Base-by-base conservation (phyloP, 1,284 basidiomycete species). In the Fomitiporia mediterranea region DNA sequence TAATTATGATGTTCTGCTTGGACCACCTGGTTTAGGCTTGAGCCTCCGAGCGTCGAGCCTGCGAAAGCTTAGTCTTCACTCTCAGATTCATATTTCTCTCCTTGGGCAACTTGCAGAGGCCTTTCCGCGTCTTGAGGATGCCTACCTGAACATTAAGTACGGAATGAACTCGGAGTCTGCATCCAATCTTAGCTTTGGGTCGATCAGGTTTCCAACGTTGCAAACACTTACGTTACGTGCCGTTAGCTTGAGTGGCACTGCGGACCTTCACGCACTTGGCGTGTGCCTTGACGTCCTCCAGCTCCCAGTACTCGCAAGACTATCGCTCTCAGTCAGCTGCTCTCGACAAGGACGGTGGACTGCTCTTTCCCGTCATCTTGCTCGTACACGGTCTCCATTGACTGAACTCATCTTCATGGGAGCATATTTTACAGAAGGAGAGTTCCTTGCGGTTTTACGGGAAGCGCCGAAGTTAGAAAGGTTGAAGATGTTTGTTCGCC, bases 61-160 rank as follows among this genome's bases (percentile, higher is more conserved):
- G 5, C 49, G 49, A 9, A 51, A 38, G 23, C 25, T 51, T 27
- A 39, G 6, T 6, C 21, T 51, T 8, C 34, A 37, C 2, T 28
- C 37, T 4, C 11, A 15, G 4, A 51, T 40, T n/a, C 37, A 37
- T 8, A 27, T 51, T 7, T 39, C 35, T 21, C 5, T 51, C 23
- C 34, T 51, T 30, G 23, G 15, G 17, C 25, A 28, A 15, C 37
- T 51, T 17, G 34, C 35, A 39, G n/a, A 17, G 7, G 49, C 37
- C 5, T 51, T 51, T n/a, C 49, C 49, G 9, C 37, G n/a, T 2
- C 49, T 51, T 23, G 49, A 51, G 28, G 49, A 51, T 27, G 49
- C 49, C 7, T 40, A 17, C 19, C 17, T 51, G 15, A 39, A 40
- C 25, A 27, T 39, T 25, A 51, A 40, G n/a, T 21, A 39, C 28